Conservation (phyloP, 2,329 filamentous ascomycete genomes). For the Magnaporthiopsis poae region DNA sequence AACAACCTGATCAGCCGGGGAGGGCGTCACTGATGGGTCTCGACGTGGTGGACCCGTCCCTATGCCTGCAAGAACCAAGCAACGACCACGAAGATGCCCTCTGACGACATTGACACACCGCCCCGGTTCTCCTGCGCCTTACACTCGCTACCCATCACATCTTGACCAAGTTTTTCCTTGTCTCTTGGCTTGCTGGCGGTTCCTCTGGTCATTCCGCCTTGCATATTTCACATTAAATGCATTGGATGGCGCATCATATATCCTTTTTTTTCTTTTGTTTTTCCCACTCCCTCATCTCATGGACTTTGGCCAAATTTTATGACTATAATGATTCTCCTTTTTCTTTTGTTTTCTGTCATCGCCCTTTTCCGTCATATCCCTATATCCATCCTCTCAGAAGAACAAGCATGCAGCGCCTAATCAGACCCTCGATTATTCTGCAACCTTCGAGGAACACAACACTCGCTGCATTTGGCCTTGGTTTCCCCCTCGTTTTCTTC, state of each 20-base stretch:
- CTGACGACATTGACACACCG: not conserved
- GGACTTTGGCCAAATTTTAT: constrained; percentile 5
- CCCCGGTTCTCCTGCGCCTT: no score
- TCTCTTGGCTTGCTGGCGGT: no score
- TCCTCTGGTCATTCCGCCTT: not conserved
- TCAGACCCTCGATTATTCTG: not conserved
- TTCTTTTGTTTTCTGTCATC: constrained; percentile 7
- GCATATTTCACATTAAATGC: not conserved
- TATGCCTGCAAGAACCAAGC: not conserved
- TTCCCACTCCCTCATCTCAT: not conserved
- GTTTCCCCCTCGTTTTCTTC: not conserved
- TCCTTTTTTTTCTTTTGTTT: constrained; percentile 9
- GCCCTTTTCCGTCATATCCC: not conserved
- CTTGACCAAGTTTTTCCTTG: not conserved
- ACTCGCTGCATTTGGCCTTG: not conserved
- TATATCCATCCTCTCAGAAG: not conserved
- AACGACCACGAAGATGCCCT: not conserved
- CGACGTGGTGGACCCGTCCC: not conserved
- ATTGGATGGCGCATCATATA: not conserved
- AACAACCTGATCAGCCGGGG: constrained; percentile 47
- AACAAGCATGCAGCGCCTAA: not conserved
- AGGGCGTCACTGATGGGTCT: constrained; percentile 11
- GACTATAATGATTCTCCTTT: constrained; percentile 9
- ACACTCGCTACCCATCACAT: not conserved
- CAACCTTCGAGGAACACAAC: not conserved